Evolutionary conservation across 169 alveolate genomes (phyloP), one percentile per base, ranked within the genome.

Genomic region (Eimeria brunetti): DNA sequence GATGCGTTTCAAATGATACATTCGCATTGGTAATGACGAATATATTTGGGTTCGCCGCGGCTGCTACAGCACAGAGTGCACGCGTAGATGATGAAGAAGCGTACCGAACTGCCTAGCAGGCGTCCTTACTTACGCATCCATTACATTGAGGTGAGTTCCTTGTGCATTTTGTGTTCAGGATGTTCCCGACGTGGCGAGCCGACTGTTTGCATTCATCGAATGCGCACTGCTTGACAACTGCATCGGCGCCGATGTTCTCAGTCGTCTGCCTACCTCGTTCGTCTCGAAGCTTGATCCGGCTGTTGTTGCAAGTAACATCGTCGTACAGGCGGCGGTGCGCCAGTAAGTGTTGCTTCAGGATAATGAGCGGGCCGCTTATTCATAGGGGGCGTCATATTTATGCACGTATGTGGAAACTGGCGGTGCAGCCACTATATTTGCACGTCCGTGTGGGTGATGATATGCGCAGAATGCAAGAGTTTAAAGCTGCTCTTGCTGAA

Each of bases 151-250:
- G 14, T 12, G 22, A 14, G 41, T n/a, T 78, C 41, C 67, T 44
- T 27, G 62, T 78, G 62, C 3, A 46, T 46, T 22, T 49, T 44
- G 88, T 14, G 18, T 81, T 36, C 91, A 92, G 95, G 95, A 92
- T 41, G 78, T 58, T 41, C 95, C 90, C 12, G 84, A 33, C 62
- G 89, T 51, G 44, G 90, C 95, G 30, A 85, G 86, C 46, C 92
- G 92, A 36, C 56, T 92, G 76, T 80, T 75, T 41, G 71, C 84
- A n/a, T 92, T 92, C 73, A 49, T 92, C 16, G 95, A 92, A 14
- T 92, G 95, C 84, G 95, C 95, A n/a, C 30, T 44, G 36, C 93
- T 83, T 30, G 95, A 92, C 92, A 76, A 88, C 76, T 92, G 95
- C 92, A 58, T 92, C 69, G 95, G 86, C 44, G 92, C 81, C n/a